Evolutionary conservation across 768 basidiomycete species (phyloP).

Genomic region (Leccinum aurantiacum): DNA sequence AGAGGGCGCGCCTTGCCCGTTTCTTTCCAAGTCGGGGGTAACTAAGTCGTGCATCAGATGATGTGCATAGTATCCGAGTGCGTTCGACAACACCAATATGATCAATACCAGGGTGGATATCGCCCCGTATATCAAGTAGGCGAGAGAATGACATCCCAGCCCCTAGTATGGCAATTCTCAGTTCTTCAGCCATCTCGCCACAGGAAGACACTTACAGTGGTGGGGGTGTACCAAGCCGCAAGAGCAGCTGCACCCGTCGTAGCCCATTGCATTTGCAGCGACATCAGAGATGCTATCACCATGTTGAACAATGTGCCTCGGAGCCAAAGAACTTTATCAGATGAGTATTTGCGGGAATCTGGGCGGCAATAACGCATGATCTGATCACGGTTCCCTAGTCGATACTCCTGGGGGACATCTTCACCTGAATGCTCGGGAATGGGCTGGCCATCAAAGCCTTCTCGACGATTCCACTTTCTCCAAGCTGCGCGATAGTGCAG

Average conservation of each 20-base stretch:
- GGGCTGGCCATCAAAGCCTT: neutral
- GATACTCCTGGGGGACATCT: slow-evolving; percentile 10
- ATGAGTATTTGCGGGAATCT: neutral
- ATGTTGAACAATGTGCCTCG: slow-evolving; percentile 25
- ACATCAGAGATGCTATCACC: slow-evolving; percentile 28
- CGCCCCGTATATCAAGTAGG: slow-evolving; percentile 32
- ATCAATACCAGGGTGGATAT: slow-evolving; percentile 32
- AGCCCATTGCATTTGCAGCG: slow-evolving; percentile 35
- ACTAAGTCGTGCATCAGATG: neutral
- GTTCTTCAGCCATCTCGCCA: neutral
- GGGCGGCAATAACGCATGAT: slow-evolving; percentile 18
- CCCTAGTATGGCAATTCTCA: slow-evolving; percentile 11
- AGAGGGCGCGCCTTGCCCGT: neutral
- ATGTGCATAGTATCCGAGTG: slow-evolving; percentile 21
- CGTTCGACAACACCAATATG: slow-evolving; percentile 31
- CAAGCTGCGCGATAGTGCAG: slow-evolving; percentile 21
- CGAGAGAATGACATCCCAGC: slow-evolving; percentile 37
- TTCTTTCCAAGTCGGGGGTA: neutral
- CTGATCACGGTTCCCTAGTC: slow-evolving; percentile 22
- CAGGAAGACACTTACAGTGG: slow-evolving; percentile 13
- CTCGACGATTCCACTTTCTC: neutral
- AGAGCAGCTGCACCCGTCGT: slow-evolving; percentile 15
- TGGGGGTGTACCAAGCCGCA: slow-evolving; percentile 28
- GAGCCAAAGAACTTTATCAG: slow-evolving; percentile 17
- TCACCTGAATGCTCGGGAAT: neutral